Evolutionary conservation across 495 filamentous ascomycete species (phyloP).

Genomic region (Diplogelasinospora grovesii): DNA sequence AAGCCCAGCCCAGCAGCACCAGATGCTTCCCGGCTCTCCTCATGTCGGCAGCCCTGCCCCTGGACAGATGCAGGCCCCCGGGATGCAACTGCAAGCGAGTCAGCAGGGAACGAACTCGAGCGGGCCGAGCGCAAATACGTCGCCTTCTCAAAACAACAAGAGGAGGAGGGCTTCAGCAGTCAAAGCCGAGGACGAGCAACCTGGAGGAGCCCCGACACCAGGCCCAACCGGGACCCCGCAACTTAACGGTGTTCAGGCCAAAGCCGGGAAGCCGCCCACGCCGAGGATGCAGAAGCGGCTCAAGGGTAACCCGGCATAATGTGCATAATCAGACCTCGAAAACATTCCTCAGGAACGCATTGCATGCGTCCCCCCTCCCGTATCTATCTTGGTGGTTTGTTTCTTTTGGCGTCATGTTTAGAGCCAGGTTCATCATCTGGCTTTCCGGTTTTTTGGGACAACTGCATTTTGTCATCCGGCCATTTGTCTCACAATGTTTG

Average conservation of each 20-base stretch:
- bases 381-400: neutral
- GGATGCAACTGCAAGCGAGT: constrained; percentile 67
- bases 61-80: constrained; percentile 53
- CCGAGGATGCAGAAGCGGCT: constrained; percentile 41
- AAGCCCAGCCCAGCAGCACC: constrained; percentile 49
- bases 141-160: constrained; percentile 73
- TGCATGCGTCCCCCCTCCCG: neutral
- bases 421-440: too few relatives aligned
- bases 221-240: constrained; percentile 33
- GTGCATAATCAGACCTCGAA: too few relatives aligned
- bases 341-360: too few relatives aligned
- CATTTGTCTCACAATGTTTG: neutral
- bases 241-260: constrained; percentile 36
- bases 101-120: constrained; percentile 66
- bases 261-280: constrained; percentile 39
- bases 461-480: neutral
- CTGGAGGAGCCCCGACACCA: constrained; percentile 40
- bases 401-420: constrained; percentile 4
- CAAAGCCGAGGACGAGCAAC: constrained; percentile 62
- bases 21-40: constrained; percentile 54
- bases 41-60: constrained; percentile 53
- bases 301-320: constrained; percentile 32
- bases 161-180: constrained; percentile 69
- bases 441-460: neutral
- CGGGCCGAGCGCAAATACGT: constrained; percentile 75